Percentiles rank a stretch among this genome's conserved stretches.
These are phyloP conservation scores for Tolypocladium sp. DNA, from an alignment of 2,329 filamentous ascomycete genomes.

Conservation along the genomic window DNA sequence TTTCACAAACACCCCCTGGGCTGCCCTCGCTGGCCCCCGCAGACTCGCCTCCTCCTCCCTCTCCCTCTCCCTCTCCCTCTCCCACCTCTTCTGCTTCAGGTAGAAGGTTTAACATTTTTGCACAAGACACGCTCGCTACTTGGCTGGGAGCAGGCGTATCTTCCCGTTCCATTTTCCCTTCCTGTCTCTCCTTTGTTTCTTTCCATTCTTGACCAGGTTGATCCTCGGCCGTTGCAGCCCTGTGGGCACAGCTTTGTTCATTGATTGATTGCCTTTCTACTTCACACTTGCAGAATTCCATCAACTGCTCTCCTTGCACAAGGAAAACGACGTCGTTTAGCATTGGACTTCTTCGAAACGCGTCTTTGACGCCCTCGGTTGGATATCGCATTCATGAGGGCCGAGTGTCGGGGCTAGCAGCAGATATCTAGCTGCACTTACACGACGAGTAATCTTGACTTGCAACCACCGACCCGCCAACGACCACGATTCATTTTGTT, in stretches of 20 bases:
- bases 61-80: neutral
- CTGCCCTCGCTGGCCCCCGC: neutral
- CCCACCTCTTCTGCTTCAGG: neutral
- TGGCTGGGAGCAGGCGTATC: neutral
- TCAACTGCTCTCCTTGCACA: neutral
- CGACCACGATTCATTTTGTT: neutral
- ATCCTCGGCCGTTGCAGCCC: slow-evolving; percentile 39
- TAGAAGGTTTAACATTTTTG: neutral
- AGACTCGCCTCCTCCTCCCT: neutral
- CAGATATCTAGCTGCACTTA: neutral
- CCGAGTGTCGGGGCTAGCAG: neutral
- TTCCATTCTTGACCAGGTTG: slow-evolving; percentile 35
- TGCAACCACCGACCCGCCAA: neutral
- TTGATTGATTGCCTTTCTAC: slow-evolving; percentile 2
- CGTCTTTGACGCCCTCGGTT: neutral
- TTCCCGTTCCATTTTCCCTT: too few relatives aligned
- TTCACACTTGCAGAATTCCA: neutral
- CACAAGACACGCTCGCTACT: neutral
- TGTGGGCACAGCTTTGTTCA: slow-evolving; percentile 8
- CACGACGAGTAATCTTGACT: neutral
- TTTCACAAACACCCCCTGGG: neutral
- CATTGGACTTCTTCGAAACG: neutral
- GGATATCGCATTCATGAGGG: neutral
- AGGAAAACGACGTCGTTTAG: neutral
- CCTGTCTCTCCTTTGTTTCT: slow-evolving; percentile 2